Conservation (phyloP, 2,329 filamentous ascomycete species). For the Alternaria sp. region DNA sequence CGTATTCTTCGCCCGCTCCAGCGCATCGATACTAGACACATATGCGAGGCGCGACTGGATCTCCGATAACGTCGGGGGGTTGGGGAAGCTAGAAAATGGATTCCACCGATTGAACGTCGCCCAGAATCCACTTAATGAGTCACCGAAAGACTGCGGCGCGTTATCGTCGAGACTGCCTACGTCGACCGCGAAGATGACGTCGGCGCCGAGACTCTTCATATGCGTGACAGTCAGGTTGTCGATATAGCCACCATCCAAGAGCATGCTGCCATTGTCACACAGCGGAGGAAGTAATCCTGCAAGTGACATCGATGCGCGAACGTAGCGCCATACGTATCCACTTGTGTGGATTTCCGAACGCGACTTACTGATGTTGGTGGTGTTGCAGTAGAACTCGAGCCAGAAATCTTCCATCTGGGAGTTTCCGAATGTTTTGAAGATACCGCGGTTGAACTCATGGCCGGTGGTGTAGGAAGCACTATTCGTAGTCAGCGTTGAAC, state of each 20-base stretch:
- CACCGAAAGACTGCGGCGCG: conserved; percentile 89
- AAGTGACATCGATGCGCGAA: conserved; percentile 94
- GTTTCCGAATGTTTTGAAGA: conserved; percentile 98
- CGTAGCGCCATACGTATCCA: conserved; percentile 97
- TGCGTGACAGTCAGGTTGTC: conserved; percentile 97
- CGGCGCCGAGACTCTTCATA: conserved; percentile 93
- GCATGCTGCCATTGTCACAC: conserved; percentile 96
- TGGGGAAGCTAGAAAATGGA: conserved; percentile 84
- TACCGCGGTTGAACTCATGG: conserved; percentile 97
- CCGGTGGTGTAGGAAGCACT: conserved; percentile 92
- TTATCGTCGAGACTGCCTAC: conserved; percentile 92
- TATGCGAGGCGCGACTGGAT: conserved; percentile 96
- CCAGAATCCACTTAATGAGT: conserved; percentile 95
- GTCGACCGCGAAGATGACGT: conserved; percentile 94
- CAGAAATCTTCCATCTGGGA: conserved; percentile 99
- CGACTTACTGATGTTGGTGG: conserved; percentile 96
- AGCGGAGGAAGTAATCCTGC: conserved; percentile 90
- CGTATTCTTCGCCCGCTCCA: conserved; percentile 90
- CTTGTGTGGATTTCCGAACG: conserved; percentile 91
- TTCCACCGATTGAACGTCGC: conserved; percentile 96
- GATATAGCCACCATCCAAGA: conserved; percentile 94
- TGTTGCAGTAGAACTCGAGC: conserved; percentile 99
- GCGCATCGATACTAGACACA: conserved; percentile 89
- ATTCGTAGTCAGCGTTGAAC: conserved; percentile 11
- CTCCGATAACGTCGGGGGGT: conserved; percentile 92